A percentile compares a stretch with the other conserved stretches of the same genome.
phyloP scores from a whole-genome alignment of 1,284 basidiomycete species.

The Ustilago sp. region DNA sequence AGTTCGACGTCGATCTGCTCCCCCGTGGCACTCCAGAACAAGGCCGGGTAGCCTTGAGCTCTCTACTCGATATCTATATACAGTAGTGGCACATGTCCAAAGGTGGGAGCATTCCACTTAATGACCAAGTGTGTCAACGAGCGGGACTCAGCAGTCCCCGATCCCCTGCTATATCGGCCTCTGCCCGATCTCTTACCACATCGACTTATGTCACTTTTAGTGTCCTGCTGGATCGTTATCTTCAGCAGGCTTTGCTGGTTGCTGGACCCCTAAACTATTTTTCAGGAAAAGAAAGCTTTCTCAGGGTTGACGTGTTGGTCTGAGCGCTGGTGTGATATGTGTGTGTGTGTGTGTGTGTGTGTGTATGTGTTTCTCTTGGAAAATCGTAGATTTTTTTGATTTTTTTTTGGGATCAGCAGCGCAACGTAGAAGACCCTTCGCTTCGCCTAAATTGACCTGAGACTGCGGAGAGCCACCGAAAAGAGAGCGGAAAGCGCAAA shows the following conservation, averaged over 20 bases:
- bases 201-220: too few relatives aligned
- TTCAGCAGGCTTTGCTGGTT: neutral
- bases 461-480: neutral
- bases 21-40: conserved; percentile 1
- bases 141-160: too few relatives aligned
- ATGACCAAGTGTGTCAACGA: too few relatives aligned
- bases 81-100: too few relatives aligned
- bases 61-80: neutral
- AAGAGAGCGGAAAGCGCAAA: neutral
- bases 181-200: too few relatives aligned
- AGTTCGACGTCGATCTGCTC: neutral
- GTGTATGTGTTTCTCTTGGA: neutral
- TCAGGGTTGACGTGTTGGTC: neutral
- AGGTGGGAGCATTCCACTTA: too few relatives aligned
- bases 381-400: neutral
- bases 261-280: conserved; percentile 5
- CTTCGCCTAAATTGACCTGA: conserved; percentile 6
- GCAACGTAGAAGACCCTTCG: conserved; percentile 4
- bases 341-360: too few relatives aligned
- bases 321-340: neutral
- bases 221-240: too few relatives aligned
- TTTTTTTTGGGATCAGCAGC: neutral
- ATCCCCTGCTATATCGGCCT: too few relatives aligned
- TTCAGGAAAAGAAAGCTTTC: neutral
- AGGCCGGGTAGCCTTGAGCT: neutral